Base-by-base conservation (phyloP, 371 early-diverging fungal species). In the Mucor irregularis region DNA sequence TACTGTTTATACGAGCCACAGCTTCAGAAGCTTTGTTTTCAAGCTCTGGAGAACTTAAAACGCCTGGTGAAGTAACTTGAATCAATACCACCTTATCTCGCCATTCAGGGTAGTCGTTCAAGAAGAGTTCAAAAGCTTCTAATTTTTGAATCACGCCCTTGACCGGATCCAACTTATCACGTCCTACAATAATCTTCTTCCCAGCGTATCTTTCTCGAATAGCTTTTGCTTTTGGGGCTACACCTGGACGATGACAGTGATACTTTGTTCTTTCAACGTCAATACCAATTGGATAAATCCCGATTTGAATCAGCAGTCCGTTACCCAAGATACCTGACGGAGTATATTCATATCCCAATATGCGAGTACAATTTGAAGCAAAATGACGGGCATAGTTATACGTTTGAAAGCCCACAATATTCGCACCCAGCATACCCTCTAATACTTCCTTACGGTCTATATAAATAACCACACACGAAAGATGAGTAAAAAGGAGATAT, bases 61-160 rank as follows among this genome's bases (percentile, higher is more conserved):
- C 66, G 16, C 82, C 76, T 8, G 86, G 81, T 1, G 84, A 68
- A 19, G 84, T 80, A 26, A 88, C 85, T 76, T 98, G 99, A 49
- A 97, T 91, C 37, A 98, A 66, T 28, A 95, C 94, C 0, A 95
- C 97, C 54, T 80, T 87, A 33, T 89, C 87, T 11, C 84, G 87
- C 89, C 91, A 94, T 65, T 98, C 93, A 2, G 97, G 97, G 63
- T 92, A 90, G 24, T 85, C 78, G 3, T 74, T 74, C 42, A 99
- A 70, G 64, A 99, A 98, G 50, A 87, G 87, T 68, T 96, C 95
- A 74, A 93, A 99, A 0, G 95, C 97, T 26, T 88, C 80, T 34
- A 99, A 70, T 69, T 99, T 97, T 73, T 99, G 97, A 28, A 92
- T 88, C 17, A 99, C 94, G 22, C 99, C 99, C 69, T 99, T 99